phyloP scores from a whole-genome alignment of 2,329 filamentous ascomycete genomes.

The Sporothrix brasiliensis region DNA sequence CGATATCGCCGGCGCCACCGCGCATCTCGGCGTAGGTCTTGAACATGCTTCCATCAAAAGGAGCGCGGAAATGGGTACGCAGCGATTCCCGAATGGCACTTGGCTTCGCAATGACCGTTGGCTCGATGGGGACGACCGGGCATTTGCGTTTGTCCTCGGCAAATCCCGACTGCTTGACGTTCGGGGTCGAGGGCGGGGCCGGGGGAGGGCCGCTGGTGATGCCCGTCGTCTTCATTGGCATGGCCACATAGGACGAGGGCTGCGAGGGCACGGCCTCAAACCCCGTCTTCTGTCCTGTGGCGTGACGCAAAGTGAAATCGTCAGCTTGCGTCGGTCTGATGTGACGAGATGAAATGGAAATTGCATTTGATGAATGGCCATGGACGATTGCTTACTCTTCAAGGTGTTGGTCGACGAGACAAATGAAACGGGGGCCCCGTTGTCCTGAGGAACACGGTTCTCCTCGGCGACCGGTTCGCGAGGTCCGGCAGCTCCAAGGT shows the following conservation, averaged over 20 bases:
- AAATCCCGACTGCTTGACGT: background rate
- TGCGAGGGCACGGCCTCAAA: background rate
- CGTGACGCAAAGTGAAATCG: background rate
- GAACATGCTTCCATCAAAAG: too few species aligned
- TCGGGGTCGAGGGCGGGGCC: background rate
- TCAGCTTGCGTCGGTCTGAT: background rate
- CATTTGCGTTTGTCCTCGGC: too few species aligned
- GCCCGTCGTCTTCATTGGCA: constrained; percentile 7
- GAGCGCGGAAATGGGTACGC: too few species aligned
- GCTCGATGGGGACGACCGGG: too few species aligned
- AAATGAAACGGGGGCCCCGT: background rate
- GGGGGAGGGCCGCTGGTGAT: constrained; percentile 5
- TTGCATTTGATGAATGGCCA: background rate
- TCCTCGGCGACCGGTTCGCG: too few species aligned
- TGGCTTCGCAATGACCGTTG: too few species aligned
- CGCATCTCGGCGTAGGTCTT: too few species aligned
- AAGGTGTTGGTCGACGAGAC: background rate
- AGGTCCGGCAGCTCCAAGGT: too few species aligned
- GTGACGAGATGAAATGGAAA: too few species aligned
- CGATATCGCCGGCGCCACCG: too few species aligned
- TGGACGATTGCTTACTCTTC: background rate
- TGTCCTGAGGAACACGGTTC: background rate
- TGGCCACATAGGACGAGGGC: background rate
- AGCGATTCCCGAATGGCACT: too few species aligned
- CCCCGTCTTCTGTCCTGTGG: constrained; percentile 1